These are phyloP conservation scores for Colletotrichum lindemuthianum DNA, from an alignment of 2,329 filamentous ascomycete species.

Conservation along the genomic window DNA sequence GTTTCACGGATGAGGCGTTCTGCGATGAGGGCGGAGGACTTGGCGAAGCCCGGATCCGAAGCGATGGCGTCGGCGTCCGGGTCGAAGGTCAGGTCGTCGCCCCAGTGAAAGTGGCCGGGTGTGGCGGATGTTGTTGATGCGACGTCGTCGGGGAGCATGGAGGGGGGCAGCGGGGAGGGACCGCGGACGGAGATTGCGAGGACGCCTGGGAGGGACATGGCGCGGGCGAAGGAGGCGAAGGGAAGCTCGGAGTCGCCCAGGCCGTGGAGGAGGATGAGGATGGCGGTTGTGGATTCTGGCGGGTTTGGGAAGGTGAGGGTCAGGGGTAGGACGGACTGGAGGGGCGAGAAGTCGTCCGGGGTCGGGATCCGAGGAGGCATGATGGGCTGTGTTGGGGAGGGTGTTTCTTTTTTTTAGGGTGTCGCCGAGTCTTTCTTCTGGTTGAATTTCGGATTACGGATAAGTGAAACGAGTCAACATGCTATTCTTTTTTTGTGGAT, in stretches of 20 bases:
- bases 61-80: slow-evolving; percentile 63
- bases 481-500: too few species aligned
- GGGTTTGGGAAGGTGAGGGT: slow-evolving; percentile 61
- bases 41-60: slow-evolving; percentile 69
- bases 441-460: too few species aligned
- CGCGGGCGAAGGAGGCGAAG: slow-evolving; percentile 75
- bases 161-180: slow-evolving; percentile 73
- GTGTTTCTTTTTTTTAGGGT: not conserved
- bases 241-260: slow-evolving; percentile 79
- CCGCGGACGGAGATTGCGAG: slow-evolving; percentile 79
- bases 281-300: slow-evolving; percentile 73
- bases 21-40: slow-evolving; percentile 57
- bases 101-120: slow-evolving; percentile 67
- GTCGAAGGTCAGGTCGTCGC: slow-evolving; percentile 70
- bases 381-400: not conserved
- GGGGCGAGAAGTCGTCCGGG: slow-evolving; percentile 58
- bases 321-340: slow-evolving; percentile 53
- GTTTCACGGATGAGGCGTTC: slow-evolving; percentile 61
- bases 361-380: slow-evolving; percentile 63
- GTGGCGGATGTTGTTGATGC: slow-evolving; percentile 24
- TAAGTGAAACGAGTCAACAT: too few species aligned
- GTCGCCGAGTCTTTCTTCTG: too few species aligned
- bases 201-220: slow-evolving; percentile 80
- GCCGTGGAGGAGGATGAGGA: slow-evolving; percentile 86
- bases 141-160: slow-evolving; percentile 62